A percentile compares a stretch with the other conserved stretches of the same genome.
Conservation (phyloP, 495 filamentous ascomycete species). For the Oidiodendron maius region DNA sequence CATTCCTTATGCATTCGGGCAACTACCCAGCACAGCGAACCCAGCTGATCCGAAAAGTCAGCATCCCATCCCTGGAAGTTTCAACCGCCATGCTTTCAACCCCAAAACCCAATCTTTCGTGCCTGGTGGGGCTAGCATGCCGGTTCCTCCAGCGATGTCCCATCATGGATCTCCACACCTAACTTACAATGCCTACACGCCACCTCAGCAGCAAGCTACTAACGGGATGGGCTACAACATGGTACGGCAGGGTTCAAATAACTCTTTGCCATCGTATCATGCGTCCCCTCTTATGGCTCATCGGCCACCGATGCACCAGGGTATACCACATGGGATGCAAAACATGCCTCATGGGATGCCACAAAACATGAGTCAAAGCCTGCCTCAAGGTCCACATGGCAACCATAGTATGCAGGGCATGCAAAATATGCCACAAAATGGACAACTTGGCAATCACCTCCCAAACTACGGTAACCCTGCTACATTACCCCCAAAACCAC, state of each 20-base stretch:
- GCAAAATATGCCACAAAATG: constrained; percentile 16
- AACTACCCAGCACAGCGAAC: constrained; percentile 65
- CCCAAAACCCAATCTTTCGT: constrained; percentile 89
- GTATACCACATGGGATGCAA: constrained; percentile 14
- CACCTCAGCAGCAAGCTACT: constrained; percentile 32
- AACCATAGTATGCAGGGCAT: constrained; percentile 10
- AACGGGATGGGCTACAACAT: constrained; percentile 40
- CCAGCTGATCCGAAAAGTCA: constrained; percentile 59
- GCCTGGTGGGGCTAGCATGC: constrained; percentile 48
- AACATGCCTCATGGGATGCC: constrained; percentile 12
- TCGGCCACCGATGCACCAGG: constrained; percentile 23
- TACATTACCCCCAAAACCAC: constrained; percentile 50
- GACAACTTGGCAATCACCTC: constrained; percentile 32
- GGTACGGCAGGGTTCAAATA: constrained; percentile 48
- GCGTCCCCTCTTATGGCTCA: constrained; percentile 24
- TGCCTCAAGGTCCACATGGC: constrained; percentile 4
- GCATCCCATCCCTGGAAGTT: constrained; percentile 77
- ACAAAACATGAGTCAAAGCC: constrained; percentile 8
- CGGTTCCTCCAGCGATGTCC: constrained; percentile 31
- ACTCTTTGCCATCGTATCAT: constrained; percentile 37
- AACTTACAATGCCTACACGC: constrained; percentile 22
- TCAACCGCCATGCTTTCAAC: constrained; percentile 80
- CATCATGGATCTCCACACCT: constrained; percentile 29
- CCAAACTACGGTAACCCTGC: constrained; percentile 51
- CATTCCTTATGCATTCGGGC: constrained; percentile 67